These are phyloP conservation scores for Quercus ilex DNA, from an alignment of 306 rosid species.

Conservation along the genomic window DNA sequence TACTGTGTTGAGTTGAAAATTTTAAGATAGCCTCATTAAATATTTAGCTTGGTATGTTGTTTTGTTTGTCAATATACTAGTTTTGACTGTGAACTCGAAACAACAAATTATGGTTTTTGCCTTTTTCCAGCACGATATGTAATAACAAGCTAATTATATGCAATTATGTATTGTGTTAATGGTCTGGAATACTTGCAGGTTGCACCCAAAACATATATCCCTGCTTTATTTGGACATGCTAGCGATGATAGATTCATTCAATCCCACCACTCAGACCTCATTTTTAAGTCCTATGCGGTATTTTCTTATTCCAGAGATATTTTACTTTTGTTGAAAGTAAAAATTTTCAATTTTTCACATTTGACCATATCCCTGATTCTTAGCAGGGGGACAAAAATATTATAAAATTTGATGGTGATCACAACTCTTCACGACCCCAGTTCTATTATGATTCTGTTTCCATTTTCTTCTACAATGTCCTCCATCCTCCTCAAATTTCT, in stretches of 20 bases:
- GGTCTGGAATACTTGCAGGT: slow-evolving; percentile 46
- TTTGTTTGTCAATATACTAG: not conserved
- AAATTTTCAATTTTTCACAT: slow-evolving; percentile 1
- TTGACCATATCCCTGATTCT: slow-evolving; percentile 26
- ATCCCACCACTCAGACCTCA: slow-evolving; percentile 74
- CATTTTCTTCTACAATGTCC: slow-evolving; percentile 85
- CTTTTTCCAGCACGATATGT: not conserved
- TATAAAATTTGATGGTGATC: slow-evolving; percentile 87
- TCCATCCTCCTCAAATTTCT: slow-evolving; percentile 70
- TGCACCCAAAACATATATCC: slow-evolving; percentile 77
- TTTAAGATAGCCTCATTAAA: slow-evolving; percentile 8
- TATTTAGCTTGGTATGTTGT: not conserved
- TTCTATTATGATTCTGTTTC: slow-evolving; percentile 82
- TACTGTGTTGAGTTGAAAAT: not conserved
- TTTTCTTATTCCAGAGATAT: slow-evolving; percentile 12
- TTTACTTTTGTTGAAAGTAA: not conserved
- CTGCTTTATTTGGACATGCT: slow-evolving; percentile 95
- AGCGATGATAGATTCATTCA: slow-evolving; percentile 73
- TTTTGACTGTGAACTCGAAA: not conserved
- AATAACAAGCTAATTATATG: not conserved
- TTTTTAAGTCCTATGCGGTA: slow-evolving; percentile 74
- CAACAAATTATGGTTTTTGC: not conserved
- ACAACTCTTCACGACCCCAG: slow-evolving; percentile 96
- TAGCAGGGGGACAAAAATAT: slow-evolving; percentile 84
- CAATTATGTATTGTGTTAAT: slow-evolving; percentile 22